Percentiles rank a stretch among this genome's conserved stretches.
Evolutionary conservation across 1,284 basidiomycete species (phyloP).

Genomic region (Irpex rosettiformis): DNA sequence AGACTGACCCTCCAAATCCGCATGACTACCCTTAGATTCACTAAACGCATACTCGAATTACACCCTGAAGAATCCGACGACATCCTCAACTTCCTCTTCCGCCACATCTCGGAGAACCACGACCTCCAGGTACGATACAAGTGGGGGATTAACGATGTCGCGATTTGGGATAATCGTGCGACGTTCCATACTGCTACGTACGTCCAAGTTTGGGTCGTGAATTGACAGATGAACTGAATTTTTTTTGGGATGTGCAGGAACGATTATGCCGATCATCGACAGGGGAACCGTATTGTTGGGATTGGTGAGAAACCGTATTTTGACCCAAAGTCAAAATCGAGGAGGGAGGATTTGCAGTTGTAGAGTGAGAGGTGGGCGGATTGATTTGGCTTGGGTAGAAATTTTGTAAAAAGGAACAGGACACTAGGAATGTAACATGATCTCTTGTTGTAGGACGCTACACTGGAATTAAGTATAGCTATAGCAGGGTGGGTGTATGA

Average conservation of each 20-base stretch:
- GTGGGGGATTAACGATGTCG: constrained; percentile 47
- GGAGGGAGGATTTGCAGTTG: constrained; percentile 38
- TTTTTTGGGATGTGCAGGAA: too few relatives aligned
- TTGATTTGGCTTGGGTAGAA: too few relatives aligned
- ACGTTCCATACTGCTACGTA: constrained; percentile 53
- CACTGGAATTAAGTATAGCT: too few relatives aligned
- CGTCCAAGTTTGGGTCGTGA: neutral
- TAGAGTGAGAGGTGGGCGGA: too few relatives aligned
- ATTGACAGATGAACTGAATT: neutral
- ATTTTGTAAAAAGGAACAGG: too few relatives aligned
- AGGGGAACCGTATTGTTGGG: constrained; percentile 32
- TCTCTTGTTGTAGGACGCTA: too few relatives aligned
- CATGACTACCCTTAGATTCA: too few relatives aligned
- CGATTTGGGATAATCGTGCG: constrained; percentile 54
- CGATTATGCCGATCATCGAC: constrained; percentile 47
- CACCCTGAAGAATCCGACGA: constrained; percentile 54
- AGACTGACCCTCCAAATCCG: neutral
- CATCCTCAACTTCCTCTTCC: constrained; percentile 45
- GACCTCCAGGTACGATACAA: constrained; percentile 56
- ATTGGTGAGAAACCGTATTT: constrained; percentile 63
- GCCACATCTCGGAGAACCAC: constrained; percentile 53
- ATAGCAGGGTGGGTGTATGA: too few relatives aligned
- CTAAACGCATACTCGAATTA: constrained; percentile 59
- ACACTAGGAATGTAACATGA: neutral
- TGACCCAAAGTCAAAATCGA: constrained; percentile 46